A percentile compares a stretch with the other conserved stretches of the same genome.
Evolutionary conservation across 1,284 basidiomycete species (phyloP).

Genomic region (Rhodotorula sp.): DNA sequence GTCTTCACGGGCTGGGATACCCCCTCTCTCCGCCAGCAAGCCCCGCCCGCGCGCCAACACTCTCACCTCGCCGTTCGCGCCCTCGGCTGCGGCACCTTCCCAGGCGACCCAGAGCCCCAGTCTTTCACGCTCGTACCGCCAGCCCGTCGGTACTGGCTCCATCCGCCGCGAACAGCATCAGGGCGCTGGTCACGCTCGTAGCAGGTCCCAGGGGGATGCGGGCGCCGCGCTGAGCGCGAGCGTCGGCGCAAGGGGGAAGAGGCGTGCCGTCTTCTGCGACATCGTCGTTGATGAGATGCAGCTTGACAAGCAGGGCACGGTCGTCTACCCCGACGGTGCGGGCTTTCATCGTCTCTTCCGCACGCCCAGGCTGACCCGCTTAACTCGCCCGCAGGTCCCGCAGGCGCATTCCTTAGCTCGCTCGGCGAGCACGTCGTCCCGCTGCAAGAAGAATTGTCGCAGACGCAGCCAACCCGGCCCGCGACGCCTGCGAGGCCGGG

Average conservation of each 20-base stretch:
- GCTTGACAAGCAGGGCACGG: neutral
- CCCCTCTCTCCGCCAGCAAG: neutral
- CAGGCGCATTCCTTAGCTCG: conserved; percentile 24
- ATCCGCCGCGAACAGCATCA: neutral
- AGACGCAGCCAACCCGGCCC: neutral
- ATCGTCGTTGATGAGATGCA: conserved; percentile 29
- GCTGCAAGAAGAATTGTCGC: neutral
- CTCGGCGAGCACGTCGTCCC: conserved; percentile 20
- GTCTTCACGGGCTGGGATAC: neutral
- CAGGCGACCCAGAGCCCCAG: neutral
- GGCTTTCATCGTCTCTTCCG: neutral
- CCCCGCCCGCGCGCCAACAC: conserved; percentile 13
- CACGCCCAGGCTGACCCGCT: neutral
- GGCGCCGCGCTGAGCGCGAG: neutral
- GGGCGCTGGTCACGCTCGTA: conserved; percentile 4
- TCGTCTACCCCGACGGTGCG: conserved; percentile 23
- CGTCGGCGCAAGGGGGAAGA: conserved; percentile 2
- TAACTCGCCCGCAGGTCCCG: neutral
- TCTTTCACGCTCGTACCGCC: conserved; percentile 19
- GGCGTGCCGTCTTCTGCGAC: conserved; percentile 35
- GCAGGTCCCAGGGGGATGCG: conserved; percentile 17
- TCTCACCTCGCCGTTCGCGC: neutral
- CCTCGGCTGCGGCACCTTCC: neutral
- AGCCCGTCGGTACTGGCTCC: conserved; percentile 25
- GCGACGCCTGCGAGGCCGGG: conserved; percentile 26